Base-by-base conservation (phyloP, 768 basidiomycete genomes). In the Pleurotus djamor region DNA sequence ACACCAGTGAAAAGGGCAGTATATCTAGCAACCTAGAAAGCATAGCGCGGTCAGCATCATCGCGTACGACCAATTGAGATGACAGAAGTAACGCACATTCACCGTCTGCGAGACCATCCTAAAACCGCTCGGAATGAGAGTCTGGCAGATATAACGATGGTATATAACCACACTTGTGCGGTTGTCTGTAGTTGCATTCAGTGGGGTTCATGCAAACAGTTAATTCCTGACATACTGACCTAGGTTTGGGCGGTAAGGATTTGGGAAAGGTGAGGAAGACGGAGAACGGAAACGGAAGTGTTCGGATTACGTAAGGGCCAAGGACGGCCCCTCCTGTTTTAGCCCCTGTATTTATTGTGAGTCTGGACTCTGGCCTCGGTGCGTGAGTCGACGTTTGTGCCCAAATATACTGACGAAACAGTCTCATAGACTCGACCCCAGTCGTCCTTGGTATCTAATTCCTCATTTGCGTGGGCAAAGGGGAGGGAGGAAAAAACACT, bases 1-100 rank as follows among this genome's bases (percentile, higher is more conserved):
- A 96, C 83, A 70, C 96, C 96, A 45, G 86, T 81, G 64, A 89
- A 75, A 66, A 99, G 85, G 52, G 96, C 94, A 16, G 94, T 88
- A 75, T 96, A 98, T 69, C 96, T 92, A 68, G 90, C 89, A 73
- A 96, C 96, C 96, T 96, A 44, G 21, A 16, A 56, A 17, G 5
- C 37, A 37, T 36, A 12, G 35, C 16, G 52, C n/a, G 28, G 21
- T 28, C 34, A 56, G 37, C 7, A 32, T 56, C n/a, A 54, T 9
- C 44, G 21, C 35, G 33, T 33, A 14, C 41, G 17, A 33, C 44
- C 55, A 13, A 50, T 51, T 41, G 50, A 35, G 44, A 55, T 28
- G 17, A 45, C 17, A 17, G 49, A 21, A 21, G 49, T n/a, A 34
- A 77, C 88, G 66, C 76, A 91, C 89, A 73, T 90, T 91, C 69